Percentiles rank a stretch among this genome's conserved stretches.
phyloP scores from a whole-genome alignment of 306 rosid genomes.

The Acacia confusa region DNA sequence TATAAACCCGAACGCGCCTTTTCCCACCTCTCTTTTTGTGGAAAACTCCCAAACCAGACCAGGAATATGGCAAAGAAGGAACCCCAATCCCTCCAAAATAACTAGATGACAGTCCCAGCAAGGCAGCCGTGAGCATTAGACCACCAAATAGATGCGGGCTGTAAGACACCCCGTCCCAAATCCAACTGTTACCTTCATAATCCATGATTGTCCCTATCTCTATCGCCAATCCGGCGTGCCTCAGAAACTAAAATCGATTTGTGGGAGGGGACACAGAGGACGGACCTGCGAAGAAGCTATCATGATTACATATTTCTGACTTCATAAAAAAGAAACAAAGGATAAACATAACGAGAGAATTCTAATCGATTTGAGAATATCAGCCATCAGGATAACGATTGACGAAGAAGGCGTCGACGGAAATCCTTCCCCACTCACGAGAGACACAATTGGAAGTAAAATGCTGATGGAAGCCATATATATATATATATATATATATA shows the following conservation, averaged over 20 bases:
- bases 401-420: neutral
- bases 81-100: slow-evolving; percentile 82
- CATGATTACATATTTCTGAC: neutral
- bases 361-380: neutral
- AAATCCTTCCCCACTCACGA: neutral
- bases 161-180: slow-evolving; percentile 87
- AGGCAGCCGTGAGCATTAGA: slow-evolving; percentile 94
- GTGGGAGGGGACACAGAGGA: slow-evolving; percentile 69
- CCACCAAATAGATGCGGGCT: slow-evolving; percentile 90
- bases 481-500: too few species aligned
- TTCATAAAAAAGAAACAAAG: neutral
- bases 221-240: neutral
- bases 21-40: slow-evolving; percentile 66
- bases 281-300: slow-evolving; percentile 33
- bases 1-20: slow-evolving; percentile 87
- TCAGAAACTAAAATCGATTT: slow-evolving; percentile 21
- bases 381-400: neutral
- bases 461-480: neutral
- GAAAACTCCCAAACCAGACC: slow-evolving; percentile 75
- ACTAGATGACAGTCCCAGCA: slow-evolving; percentile 87
- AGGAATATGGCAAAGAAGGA: slow-evolving; percentile 44
- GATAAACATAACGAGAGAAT: neutral
- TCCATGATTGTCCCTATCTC: slow-evolving; percentile 48
- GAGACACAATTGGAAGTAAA: neutral
- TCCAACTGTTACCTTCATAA: slow-evolving; percentile 78